phyloP scores from a whole-genome alignment of 140 eudicot genomes.

The Flaveria floridana region DNA sequence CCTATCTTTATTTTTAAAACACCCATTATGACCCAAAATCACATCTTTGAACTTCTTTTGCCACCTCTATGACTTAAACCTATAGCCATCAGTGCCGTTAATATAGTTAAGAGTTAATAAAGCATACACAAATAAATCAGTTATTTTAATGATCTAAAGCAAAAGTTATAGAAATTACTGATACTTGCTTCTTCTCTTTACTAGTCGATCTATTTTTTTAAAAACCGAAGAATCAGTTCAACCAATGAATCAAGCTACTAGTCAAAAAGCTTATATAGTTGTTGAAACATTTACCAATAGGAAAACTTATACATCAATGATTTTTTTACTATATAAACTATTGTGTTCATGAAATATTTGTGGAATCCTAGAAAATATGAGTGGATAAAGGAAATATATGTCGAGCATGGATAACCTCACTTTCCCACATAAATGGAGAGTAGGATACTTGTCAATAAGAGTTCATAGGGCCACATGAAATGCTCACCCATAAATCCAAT shows the following conservation, averaged over 20 bases:
- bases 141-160: too few relatives aligned
- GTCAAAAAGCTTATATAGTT: not conserved
- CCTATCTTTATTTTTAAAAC: too few relatives aligned
- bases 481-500: constrained; percentile 4
- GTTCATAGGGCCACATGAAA: constrained; percentile 21
- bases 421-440: not conserved
- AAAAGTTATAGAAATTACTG: not conserved
- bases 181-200: not conserved
- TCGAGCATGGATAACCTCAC: constrained; percentile 24
- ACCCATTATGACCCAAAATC: too few relatives aligned
- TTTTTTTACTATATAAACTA: too few relatives aligned
- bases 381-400: not conserved
- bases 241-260: not conserved
- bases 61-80: too few relatives aligned
- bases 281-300: not conserved
- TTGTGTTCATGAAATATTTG: not conserved
- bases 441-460: constrained; percentile 16
- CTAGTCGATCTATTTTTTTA: not conserved
- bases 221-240: not conserved
- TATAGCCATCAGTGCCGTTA: not conserved
- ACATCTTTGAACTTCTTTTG: too few relatives aligned
- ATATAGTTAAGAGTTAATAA: too few relatives aligned
- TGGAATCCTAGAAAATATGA: constrained; percentile 22
- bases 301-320: not conserved
- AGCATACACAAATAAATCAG: not conserved